Base-by-base conservation (phyloP, 2,329 filamentous ascomycete genomes). In the Xylaria sp. region DNA sequence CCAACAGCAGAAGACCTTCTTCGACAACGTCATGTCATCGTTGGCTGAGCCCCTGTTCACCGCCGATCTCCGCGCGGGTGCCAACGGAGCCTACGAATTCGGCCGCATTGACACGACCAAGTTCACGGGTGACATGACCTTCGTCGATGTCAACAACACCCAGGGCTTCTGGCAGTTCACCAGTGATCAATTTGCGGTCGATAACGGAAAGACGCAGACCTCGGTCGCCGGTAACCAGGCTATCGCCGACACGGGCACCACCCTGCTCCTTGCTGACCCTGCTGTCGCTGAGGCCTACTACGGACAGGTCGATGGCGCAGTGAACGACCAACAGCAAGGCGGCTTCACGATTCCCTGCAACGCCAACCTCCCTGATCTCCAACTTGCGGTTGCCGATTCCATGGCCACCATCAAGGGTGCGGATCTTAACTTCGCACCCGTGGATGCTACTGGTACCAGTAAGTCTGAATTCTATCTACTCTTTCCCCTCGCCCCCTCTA, bases 241-340 rank as follows among this genome's bases (percentile, higher is more conserved):
- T 42, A 84, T 87, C 63, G 80, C 83, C 36, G 87, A 89, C 78
- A 86, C 85, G 10, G 89, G 89, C 67, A 91, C 89, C 31, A 89
- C 88, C 0, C 83, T 91, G 60, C 80, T 91, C 65, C 81, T 91
- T 39, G 84, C 88, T 65, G 85, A 88, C 73, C 77, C 83, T 33
- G 74, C 78, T 29, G 81, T 89, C 49, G 82, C 84, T 53, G 73
- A 82, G 3, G 80, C 75, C 3, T 87, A 87, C 77, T 87, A 86
- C 74, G 71, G 77, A 33, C 76, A 82, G 51, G 79, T 87, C 9
- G 70, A 74, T 1, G 83, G 82, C 15, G 84, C 85, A 1, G 66
- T 69, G 20, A 75, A 82, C 54, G 77, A 82, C 68, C 64, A 75
- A 1, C 62, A 76, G 9, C 77, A 79, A 2, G 83, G 83, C 11